These are phyloP conservation scores for Aureobasidium mangrovei DNA, from an alignment of 2,329 filamentous ascomycete genomes.

Conservation along the genomic window DNA sequence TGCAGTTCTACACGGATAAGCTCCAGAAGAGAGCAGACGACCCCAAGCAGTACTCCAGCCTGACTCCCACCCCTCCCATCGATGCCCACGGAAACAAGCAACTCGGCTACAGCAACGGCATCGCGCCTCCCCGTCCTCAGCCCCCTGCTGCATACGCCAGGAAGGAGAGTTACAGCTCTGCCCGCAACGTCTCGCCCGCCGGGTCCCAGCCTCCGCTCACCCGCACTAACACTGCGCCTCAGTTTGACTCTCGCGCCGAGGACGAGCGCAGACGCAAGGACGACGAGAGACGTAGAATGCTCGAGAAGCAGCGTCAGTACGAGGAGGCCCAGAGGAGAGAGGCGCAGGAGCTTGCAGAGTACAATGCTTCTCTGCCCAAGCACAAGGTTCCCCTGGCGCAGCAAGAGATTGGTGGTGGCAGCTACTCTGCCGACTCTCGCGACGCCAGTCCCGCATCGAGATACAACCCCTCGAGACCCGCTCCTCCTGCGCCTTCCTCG, in stretches of 20 bases:
- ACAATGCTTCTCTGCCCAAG: slow-evolving; percentile 83
- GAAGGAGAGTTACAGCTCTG: slow-evolving; percentile 35
- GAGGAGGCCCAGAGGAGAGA: slow-evolving; percentile 46
- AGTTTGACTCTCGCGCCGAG: slow-evolving; percentile 25
- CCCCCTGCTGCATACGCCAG: slow-evolving; percentile 34
- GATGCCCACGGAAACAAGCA: slow-evolving; percentile 38
- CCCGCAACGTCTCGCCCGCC: slow-evolving; percentile 12
- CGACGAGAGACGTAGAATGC: slow-evolving; percentile 31
- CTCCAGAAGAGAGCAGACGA: slow-evolving; percentile 66
- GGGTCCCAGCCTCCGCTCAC: slow-evolving; percentile 13
- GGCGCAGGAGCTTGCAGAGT: slow-evolving; percentile 63
- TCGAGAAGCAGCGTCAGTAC: slow-evolving; percentile 29
- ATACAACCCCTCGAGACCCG: slow-evolving; percentile 78
- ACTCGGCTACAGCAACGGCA: slow-evolving; percentile 38
- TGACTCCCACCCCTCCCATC: slow-evolving; percentile 58
- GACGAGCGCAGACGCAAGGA: slow-evolving; percentile 33
- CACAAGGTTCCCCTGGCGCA: slow-evolving; percentile 72
- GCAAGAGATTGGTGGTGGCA: slow-evolving; percentile 67
- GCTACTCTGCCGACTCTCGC: slow-evolving; percentile 41
- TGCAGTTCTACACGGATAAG: slow-evolving; percentile 77
- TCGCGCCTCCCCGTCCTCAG: slow-evolving; percentile 41
- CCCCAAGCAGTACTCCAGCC: slow-evolving; percentile 57
- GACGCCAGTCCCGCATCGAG: slow-evolving; percentile 48
- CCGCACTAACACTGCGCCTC: slow-evolving; percentile 25
- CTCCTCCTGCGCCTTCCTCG: slow-evolving; percentile 46